These are phyloP conservation scores for Lodderomyces theae DNA, from an alignment of 1,139 yeast genomes.

Conservation along the genomic window DNA sequence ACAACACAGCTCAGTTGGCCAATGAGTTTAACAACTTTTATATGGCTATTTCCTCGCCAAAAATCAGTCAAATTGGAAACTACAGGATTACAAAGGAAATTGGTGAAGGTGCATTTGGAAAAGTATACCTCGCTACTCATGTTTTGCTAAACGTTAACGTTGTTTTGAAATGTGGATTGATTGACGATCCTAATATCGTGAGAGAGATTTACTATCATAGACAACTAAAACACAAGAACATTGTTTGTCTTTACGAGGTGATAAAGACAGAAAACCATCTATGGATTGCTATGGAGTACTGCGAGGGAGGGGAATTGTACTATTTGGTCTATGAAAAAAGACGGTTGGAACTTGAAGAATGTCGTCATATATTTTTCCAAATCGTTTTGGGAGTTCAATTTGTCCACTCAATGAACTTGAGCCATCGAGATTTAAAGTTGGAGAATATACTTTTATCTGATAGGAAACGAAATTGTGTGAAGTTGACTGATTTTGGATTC, in stretches of 20 bases:
- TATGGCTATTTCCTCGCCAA: slow-evolving; percentile 50
- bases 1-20: slow-evolving; percentile 47
- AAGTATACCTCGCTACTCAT: slow-evolving; percentile 82
- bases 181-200: slow-evolving; percentile 83
- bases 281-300: slow-evolving; percentile 88
- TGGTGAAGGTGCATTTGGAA: slow-evolving; percentile 92
- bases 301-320: slow-evolving; percentile 85
- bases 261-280: slow-evolving; percentile 75
- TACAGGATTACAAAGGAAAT: slow-evolving; percentile 68
- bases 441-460: slow-evolving; percentile 82
- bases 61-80: slow-evolving; percentile 68
- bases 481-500: slow-evolving; percentile 90
- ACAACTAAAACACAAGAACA: slow-evolving; percentile 79
- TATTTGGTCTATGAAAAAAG: slow-evolving; percentile 62
- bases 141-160: slow-evolving; percentile 69
- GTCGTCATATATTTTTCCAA: slow-evolving; percentile 68
- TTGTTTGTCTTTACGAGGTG: slow-evolving; percentile 82
- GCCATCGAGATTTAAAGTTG: slow-evolving; percentile 86
- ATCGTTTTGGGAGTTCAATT: slow-evolving; percentile 79
- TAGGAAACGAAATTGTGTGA: slow-evolving; percentile 53
- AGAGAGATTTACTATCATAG: slow-evolving; percentile 88
- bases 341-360: slow-evolving; percentile 53
- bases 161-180: slow-evolving; percentile 82
- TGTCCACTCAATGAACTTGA: slow-evolving; percentile 77
- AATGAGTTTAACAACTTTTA: slow-evolving; percentile 65